phyloP scores from a whole-genome alignment of 148 eudicot species.

The Rhododendron henanense region DNA sequence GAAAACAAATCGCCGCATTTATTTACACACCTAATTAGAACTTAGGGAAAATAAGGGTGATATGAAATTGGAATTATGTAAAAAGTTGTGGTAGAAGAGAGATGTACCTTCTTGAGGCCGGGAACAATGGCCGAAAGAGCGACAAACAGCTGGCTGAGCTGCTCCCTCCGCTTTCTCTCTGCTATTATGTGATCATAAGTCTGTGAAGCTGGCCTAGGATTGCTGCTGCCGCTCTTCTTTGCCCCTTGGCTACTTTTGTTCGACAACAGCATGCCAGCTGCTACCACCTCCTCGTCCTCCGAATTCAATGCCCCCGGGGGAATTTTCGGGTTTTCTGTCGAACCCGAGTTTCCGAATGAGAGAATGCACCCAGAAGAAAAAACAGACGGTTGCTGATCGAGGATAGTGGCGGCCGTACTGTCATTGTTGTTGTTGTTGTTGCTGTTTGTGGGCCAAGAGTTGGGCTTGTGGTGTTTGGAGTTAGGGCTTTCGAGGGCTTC shows the following conservation, averaged over 20 bases:
- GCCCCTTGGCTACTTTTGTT: background rate
- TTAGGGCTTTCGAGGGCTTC: conserved; percentile 1
- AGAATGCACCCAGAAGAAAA: background rate
- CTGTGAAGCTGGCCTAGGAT: conserved; percentile 19
- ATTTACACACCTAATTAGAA: too few relatives aligned
- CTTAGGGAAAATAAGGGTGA: too few relatives aligned
- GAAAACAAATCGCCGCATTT: too few relatives aligned
- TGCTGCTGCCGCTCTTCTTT: background rate
- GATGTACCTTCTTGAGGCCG: conserved; percentile 20
- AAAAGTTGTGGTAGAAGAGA: background rate
- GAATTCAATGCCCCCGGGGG: background rate
- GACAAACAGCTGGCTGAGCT: conserved; percentile 16
- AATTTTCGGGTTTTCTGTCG: background rate
- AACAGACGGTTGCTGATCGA: background rate
- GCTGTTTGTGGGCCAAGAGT: background rate
- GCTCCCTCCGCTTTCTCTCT: conserved; percentile 21
- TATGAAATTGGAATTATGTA: too few relatives aligned
- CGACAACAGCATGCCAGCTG: background rate
- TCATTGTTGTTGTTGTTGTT: background rate
- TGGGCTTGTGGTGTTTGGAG: conserved; percentile 3
- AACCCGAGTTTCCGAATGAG: background rate
- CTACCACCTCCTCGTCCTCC: conserved; percentile 6
- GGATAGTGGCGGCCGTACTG: background rate
- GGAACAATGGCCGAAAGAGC: conserved; percentile 23
- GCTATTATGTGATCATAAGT: conserved; percentile 15